Evolutionary conservation across 176 grass and related monocot species (phyloP), one percentile per base, ranked within the genome.

Genomic region (Pontederia paniculata): DNA sequence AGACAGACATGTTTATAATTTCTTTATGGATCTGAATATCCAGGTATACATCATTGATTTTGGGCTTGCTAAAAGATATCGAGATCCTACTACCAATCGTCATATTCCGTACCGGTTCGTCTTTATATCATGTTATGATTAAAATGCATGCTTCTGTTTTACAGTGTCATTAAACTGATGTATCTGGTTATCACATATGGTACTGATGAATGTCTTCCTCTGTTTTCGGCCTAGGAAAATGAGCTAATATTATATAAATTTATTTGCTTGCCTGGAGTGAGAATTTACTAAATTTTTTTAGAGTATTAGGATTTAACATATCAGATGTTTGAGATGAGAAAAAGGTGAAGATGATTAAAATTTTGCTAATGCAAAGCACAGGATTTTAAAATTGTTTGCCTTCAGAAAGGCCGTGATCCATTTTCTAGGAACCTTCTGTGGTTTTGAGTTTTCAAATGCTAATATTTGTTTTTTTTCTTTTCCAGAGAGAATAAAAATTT

Each of bases 1-100:
- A 48, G 17, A 58, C 60, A 44, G 47, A 23, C 45, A 2, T 54
- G 44, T 48, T 44, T 69, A 79, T 60, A 45, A 62, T 58, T 45
- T 73, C 14, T 41, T 19, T n/a, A 15, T 52, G 18, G 15, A 51
- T 66, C 11, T 77, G 69, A 45, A 58, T 73, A 51, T 71, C 57
- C 66, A 95, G 89, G 89, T 95, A 19, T 95, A 88, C 52, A 78
- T 88, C 72, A 95, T 95, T 75, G 89, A 95, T 77, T 95, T 95
- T 72, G 89, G 89, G 23, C 89, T 95, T 82, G 89, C 84, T 63
- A 95, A 95, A 85, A 88, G 89, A 69, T 95, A 95, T 23, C 70
- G 89, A 0, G 89, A 95, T 71, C 83, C 84, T 43, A 74, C 61
- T 48, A 89, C 85, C 1, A 95, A 95, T 76, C 81, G 79, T 14